These are phyloP conservation scores for Piper betle DNA, from an alignment of 164 flowering plant species.

Conservation along the genomic window DNA sequence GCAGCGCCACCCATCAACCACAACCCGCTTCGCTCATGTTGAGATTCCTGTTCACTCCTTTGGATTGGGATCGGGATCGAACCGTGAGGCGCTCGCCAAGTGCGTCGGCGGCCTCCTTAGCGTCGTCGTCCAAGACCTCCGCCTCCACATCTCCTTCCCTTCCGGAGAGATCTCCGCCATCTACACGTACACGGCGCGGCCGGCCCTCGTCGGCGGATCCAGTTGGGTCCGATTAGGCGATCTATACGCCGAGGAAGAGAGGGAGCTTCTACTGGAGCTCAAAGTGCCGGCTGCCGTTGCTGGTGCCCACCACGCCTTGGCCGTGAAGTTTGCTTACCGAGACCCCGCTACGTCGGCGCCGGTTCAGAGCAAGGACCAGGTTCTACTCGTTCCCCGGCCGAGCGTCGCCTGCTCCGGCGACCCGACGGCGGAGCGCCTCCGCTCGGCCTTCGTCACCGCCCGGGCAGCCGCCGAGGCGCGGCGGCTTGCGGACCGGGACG, in stretches of 20 bases:
- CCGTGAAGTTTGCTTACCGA: slow-evolving; percentile 43
- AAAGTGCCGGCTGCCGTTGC: slow-evolving; percentile 27
- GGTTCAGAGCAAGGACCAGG: slow-evolving; percentile 39
- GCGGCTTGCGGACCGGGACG: slow-evolving; percentile 37
- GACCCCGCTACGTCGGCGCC: slow-evolving; percentile 56
- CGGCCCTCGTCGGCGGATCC: slow-evolving; percentile 29
- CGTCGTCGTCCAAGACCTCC: slow-evolving; percentile 74
- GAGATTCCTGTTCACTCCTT: slow-evolving; percentile 75
- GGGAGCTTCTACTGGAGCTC: slow-evolving; percentile 64
- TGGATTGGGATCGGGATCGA: slow-evolving; percentile 22
- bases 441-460: slow-evolving; percentile 39
- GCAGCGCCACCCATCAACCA: slow-evolving; percentile 23
- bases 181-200: slow-evolving; percentile 40
- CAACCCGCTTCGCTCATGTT: slow-evolving; percentile 72
- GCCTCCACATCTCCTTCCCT: slow-evolving; percentile 44
- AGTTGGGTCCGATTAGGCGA: slow-evolving; percentile 48
- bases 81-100: slow-evolving; percentile 57
- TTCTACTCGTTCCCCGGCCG: slow-evolving; percentile 36
- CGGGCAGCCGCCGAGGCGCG: slow-evolving; percentile 77
- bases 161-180: slow-evolving; percentile 62
- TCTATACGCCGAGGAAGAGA: slow-evolving; percentile 81
- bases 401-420: slow-evolving; percentile 35
- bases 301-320: slow-evolving; percentile 51
- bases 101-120: slow-evolving; percentile 80
- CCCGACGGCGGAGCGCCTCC: slow-evolving; percentile 50